Evolutionary conservation across 345 rosid genomes (phyloP).

Genomic region (Heritiera littoralis): DNA sequence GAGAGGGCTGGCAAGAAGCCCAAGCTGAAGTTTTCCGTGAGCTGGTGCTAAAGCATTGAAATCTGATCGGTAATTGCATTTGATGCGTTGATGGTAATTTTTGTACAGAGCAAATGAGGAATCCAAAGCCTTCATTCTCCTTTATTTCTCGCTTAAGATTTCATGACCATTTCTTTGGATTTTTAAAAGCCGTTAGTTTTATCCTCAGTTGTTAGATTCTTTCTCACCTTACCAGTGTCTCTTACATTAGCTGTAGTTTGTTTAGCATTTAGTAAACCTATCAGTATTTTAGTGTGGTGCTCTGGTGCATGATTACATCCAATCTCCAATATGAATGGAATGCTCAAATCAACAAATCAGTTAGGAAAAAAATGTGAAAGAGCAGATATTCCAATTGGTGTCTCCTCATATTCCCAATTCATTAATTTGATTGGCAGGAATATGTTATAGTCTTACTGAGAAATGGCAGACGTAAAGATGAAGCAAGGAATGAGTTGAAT

Average conservation of each 20-base stretch:
- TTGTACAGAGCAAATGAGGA: neutral
- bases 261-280: neutral
- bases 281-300: neutral
- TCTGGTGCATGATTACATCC: neutral
- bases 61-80: neutral
- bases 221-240: neutral
- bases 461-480: slow-evolving; percentile 12
- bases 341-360: neutral
- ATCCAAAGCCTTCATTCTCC: neutral
- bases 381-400: neutral
- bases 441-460: slow-evolving; percentile 15
- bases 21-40: neutral
- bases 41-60: neutral
- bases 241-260: neutral
- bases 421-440: slow-evolving; percentile 4
- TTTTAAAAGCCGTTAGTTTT: neutral
- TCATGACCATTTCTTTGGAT: neutral
- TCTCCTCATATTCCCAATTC: neutral
- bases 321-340: neutral
- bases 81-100: neutral
- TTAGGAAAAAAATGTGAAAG: neutral
- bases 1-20: neutral
- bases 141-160: neutral
- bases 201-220: neutral
- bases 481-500: slow-evolving; percentile 53